These are phyloP conservation scores for Penicillium vulpinum DNA, from an alignment of 2,329 filamentous ascomycete species.

Conservation along the genomic window DNA sequence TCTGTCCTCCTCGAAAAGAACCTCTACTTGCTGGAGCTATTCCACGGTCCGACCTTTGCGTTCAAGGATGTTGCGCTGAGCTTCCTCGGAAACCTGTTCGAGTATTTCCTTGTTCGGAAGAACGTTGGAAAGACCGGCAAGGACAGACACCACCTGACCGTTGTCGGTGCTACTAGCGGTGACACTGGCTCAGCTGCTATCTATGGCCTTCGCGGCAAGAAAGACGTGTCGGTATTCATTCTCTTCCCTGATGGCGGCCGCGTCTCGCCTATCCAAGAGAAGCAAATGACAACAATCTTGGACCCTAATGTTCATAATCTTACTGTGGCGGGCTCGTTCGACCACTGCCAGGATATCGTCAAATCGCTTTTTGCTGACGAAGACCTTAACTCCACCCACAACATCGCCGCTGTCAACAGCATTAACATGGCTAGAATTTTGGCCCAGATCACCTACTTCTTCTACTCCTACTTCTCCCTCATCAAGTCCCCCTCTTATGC, in stretches of 20 bases:
- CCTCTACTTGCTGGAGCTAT: conserved; percentile 86
- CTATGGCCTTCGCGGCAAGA: conserved; percentile 90
- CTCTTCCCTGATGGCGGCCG: conserved; percentile 86
- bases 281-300: conserved; percentile 89
- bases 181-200: conserved; percentile 93
- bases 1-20: conserved; percentile 71
- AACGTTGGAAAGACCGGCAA: conserved; percentile 46
- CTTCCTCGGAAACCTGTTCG: conserved; percentile 87
- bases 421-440: conserved; percentile 97
- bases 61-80: conserved; percentile 96
- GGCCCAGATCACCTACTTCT: conserved; percentile 96
- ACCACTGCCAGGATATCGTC: conserved; percentile 96
- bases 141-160: conserved; percentile 77
- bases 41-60: conserved; percentile 92
- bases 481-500: conserved; percentile 59
- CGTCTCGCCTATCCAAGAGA: conserved; percentile 80
- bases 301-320: conserved; percentile 93
- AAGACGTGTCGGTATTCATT: conserved; percentile 95
- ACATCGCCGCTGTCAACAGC: conserved; percentile 90
- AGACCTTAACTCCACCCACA: conserved; percentile 76
- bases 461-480: conserved; percentile 88
- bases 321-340: conserved; percentile 85
- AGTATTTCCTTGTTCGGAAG: conserved; percentile 49
- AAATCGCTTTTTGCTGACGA: conserved; percentile 88
- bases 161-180: conserved; percentile 82